Percentiles rank a stretch among this genome's conserved stretches.
These are phyloP conservation scores for Coniochaeta sp. DNA, from an alignment of 2,329 filamentous ascomycete species.

Conservation along the genomic window DNA sequence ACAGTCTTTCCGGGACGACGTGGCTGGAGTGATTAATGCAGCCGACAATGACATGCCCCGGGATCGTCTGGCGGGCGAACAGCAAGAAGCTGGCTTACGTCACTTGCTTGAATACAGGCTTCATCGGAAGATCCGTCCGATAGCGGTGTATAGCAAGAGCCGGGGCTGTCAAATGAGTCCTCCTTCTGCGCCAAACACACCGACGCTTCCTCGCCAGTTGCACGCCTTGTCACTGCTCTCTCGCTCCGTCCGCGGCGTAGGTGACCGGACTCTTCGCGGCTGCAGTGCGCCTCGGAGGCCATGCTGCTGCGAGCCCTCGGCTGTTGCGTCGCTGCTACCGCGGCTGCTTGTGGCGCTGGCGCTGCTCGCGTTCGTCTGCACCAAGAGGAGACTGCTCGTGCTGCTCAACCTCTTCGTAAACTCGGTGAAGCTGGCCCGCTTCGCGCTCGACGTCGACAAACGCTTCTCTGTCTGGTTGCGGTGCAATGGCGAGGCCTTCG, in stretches of 20 bases:
- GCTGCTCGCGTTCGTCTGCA: slow-evolving; percentile 49
- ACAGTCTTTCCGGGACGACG: too few relatives aligned
- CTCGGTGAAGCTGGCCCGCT: slow-evolving; percentile 54
- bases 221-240: slow-evolving; percentile 37
- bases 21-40: too few relatives aligned
- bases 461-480: slow-evolving; percentile 34
- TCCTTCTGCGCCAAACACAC: slow-evolving; percentile 42
- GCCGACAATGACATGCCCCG: too few relatives aligned
- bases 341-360: slow-evolving; percentile 39
- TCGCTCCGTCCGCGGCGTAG: slow-evolving; percentile 23
- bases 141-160: not conserved
- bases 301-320: slow-evolving; percentile 17
- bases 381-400: slow-evolving; percentile 51
- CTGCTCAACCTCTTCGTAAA: slow-evolving; percentile 54
- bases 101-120: not conserved
- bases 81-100: not conserved
- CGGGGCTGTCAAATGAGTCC: slow-evolving; percentile 39
- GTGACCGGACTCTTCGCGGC: slow-evolving; percentile 19
- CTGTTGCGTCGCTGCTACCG: slow-evolving; percentile 35
- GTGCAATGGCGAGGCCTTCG: slow-evolving; percentile 11
- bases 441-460: slow-evolving; percentile 44
- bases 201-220: slow-evolving; percentile 50
- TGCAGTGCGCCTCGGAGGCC: slow-evolving; percentile 21
- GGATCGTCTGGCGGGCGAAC: not conserved
- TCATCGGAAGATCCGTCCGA: not conserved